Percentiles rank a stretch among this genome's conserved stretches.
Evolutionary conservation across 192 early-diverging fungal genomes (phyloP).

Genomic region (Jimgerdemannia flammicorona): DNA sequence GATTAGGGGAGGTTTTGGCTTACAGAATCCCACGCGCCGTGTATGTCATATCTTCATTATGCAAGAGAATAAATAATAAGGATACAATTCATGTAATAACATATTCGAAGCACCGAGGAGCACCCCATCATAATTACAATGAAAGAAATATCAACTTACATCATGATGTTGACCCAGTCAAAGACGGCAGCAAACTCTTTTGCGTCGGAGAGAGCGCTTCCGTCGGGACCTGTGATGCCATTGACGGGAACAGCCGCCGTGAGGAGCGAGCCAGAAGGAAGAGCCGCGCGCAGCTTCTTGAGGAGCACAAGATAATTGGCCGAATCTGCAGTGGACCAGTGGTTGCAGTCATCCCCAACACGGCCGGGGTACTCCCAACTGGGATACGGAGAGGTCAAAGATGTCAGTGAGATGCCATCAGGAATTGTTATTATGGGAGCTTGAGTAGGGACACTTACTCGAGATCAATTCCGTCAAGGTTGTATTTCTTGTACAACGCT

Average conservation of each 20-base stretch:
- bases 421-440: no score
- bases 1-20: not conserved
- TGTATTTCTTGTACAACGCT: constrained; percentile 45
- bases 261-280: constrained; percentile 36
- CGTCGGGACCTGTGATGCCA: constrained; percentile 51
- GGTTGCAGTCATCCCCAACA: constrained; percentile 53
- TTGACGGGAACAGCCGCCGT: constrained; percentile 61
- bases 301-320: constrained; percentile 52
- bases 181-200: constrained; percentile 50
- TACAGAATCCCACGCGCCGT: constrained; percentile 6
- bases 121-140: no score
- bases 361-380: constrained; percentile 65
- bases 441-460: no score
- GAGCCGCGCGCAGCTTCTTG: constrained; percentile 39
- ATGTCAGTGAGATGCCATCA: no score
- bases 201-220: constrained; percentile 33
- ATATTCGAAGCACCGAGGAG: no score
- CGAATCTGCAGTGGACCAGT: constrained; percentile 39
- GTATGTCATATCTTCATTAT: no score
- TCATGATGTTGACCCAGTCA: constrained; percentile 64
- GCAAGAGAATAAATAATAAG: no score
- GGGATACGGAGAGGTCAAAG: no score
- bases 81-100: no score
- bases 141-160: no score
- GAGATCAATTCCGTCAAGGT: constrained; percentile 59